phyloP scores from a whole-genome alignment of 2,329 filamentous ascomycete species.

The Neofusicoccum ribis region DNA sequence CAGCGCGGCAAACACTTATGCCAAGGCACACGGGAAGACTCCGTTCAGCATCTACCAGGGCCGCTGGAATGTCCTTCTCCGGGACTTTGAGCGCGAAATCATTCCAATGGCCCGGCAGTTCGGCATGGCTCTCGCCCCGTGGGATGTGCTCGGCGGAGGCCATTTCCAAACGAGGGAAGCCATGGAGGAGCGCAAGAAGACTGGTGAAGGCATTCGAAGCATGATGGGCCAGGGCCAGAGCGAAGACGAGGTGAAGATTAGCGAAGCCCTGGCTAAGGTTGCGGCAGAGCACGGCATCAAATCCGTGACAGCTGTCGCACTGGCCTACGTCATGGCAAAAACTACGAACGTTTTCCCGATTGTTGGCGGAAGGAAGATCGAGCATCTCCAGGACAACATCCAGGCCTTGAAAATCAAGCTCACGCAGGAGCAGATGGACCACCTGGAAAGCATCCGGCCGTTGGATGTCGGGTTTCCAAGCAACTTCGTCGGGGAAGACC shows the following conservation, averaged over 20 bases:
- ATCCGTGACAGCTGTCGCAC: conserved; percentile 49
- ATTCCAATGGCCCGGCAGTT: conserved; percentile 46
- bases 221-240: background rate
- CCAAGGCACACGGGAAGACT: conserved; percentile 40
- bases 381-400: conserved; percentile 70
- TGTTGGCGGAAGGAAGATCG: conserved; percentile 67
- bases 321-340: conserved; percentile 75
- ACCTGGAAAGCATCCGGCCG: conserved; percentile 61
- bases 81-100: conserved; percentile 49
- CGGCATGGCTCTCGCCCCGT: conserved; percentile 52
- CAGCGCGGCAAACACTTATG: conserved; percentile 32
- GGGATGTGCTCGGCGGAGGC: conserved; percentile 51
- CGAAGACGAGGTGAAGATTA: background rate
- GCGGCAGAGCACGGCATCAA: background rate
- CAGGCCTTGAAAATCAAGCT: conserved; percentile 64
- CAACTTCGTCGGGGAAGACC: conserved; percentile 50
- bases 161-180: conserved; percentile 47
- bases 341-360: conserved; percentile 72
- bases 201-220: conserved; percentile 37
- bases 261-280: background rate
- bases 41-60: conserved; percentile 44
- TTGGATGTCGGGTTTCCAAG: conserved; percentile 70
- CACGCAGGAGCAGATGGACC: conserved; percentile 61
- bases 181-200: conserved; percentile 27
- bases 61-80: conserved; percentile 44